A percentile compares a stretch with the other conserved stretches of the same genome.
Conservation (phyloP, 352 stramenopile species). For the Globisporangium sylvaticum region DNA sequence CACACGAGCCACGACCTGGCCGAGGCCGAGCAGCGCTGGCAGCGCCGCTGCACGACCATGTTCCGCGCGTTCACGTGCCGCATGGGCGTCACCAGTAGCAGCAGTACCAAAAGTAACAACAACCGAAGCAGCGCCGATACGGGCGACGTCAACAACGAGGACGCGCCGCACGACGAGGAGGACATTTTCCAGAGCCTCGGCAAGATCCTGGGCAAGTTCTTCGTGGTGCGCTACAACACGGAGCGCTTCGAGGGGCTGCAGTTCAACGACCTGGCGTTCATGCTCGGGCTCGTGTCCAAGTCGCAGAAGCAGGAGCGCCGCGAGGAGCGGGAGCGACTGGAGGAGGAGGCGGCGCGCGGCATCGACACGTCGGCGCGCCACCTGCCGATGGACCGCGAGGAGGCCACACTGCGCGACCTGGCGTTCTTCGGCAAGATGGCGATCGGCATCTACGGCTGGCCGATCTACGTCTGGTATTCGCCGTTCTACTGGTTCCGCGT, state of each 20-base stretch:
- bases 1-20: slow-evolving; percentile 48
- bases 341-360: slow-evolving; percentile 22
- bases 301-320: slow-evolving; percentile 50
- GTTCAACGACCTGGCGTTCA: slow-evolving; percentile 73
- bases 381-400: slow-evolving; percentile 40
- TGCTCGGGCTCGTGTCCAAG: slow-evolving; percentile 57
- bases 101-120: neutral
- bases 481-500: slow-evolving; percentile 67
- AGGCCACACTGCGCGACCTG: slow-evolving; percentile 43
- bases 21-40: slow-evolving; percentile 62
- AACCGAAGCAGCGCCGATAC: neutral
- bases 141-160: neutral
- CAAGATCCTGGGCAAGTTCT: slow-evolving; percentile 66
- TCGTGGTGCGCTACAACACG: slow-evolving; percentile 67
- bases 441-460: slow-evolving; percentile 79
- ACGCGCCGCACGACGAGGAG: slow-evolving; percentile 39
- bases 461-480: slow-evolving; percentile 74
- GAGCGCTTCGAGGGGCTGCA: slow-evolving; percentile 59
- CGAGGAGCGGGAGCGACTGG: slow-evolving; percentile 23
- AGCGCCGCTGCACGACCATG: slow-evolving; percentile 56
- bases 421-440: slow-evolving; percentile 63
- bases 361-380: slow-evolving; percentile 20
- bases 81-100: slow-evolving; percentile 18
- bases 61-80: slow-evolving; percentile 59
- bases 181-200: slow-evolving; percentile 69